phyloP scores from a whole-genome alignment of 805 yeast species.

The Nakazawaea populi region DNA sequence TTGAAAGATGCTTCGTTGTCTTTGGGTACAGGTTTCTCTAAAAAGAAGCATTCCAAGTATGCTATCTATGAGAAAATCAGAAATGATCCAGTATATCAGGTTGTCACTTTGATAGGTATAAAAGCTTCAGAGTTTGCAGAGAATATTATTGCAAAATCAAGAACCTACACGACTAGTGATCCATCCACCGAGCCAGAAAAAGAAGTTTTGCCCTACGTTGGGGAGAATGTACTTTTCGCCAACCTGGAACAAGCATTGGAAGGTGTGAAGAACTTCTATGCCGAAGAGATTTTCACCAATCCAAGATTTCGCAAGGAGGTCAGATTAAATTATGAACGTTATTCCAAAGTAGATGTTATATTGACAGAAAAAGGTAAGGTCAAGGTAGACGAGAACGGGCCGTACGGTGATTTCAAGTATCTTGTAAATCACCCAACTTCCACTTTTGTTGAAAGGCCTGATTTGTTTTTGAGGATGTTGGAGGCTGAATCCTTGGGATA shows the following conservation, averaged over 20 bases:
- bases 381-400: constrained; percentile 73
- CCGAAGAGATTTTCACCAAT: constrained; percentile 76
- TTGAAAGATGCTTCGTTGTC: constrained; percentile 38
- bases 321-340: constrained; percentile 55
- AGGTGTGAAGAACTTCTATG: constrained; percentile 68
- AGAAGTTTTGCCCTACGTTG: constrained; percentile 36
- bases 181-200: constrained; percentile 54
- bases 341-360: constrained; percentile 64
- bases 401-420: constrained; percentile 86
- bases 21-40: constrained; percentile 16
- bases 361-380: constrained; percentile 79
- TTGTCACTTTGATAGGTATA: constrained; percentile 69
- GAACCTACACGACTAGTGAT: constrained; percentile 71
- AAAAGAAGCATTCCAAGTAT: constrained; percentile 54
- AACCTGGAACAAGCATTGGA: constrained; percentile 58
- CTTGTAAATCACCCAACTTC: constrained; percentile 74
- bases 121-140: constrained; percentile 79
- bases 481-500: constrained; percentile 84
- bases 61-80: constrained; percentile 63
- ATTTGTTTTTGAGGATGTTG: constrained; percentile 79
- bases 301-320: constrained; percentile 73
- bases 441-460: constrained; percentile 74
- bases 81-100: constrained; percentile 54
- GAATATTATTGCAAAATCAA: constrained; percentile 61
- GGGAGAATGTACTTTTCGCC: constrained; percentile 40